Conservation (phyloP, 75 land plant species). For the Larix kaempferi region DNA sequence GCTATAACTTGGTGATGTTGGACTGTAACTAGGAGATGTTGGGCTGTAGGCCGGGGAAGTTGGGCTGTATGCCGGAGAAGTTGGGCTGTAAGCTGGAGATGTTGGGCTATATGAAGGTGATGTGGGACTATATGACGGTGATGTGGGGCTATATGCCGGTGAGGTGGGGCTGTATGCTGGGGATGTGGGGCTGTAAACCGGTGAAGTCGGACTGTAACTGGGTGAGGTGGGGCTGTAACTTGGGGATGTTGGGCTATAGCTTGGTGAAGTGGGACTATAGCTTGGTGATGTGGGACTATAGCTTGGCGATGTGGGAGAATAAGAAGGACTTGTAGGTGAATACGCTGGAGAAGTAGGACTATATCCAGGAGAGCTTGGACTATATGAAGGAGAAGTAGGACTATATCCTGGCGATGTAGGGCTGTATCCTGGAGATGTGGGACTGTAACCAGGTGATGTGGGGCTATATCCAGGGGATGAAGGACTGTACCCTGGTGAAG, state of each 20-base stretch:
- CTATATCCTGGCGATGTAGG: conserved; percentile 90
- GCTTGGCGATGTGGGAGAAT: conserved; percentile 37
- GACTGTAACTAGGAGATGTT: conserved; percentile 61
- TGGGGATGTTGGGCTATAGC: conserved; percentile 29
- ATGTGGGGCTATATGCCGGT: conserved; percentile 32
- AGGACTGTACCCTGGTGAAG: conserved; percentile 38
- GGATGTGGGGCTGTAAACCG: conserved; percentile 28
- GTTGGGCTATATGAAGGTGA: conserved; percentile 62
- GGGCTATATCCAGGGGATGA: conserved; percentile 43
- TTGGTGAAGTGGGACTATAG: conserved; percentile 35
- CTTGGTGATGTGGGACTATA: conserved; percentile 49
- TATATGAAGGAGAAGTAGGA: conserved; percentile 27
- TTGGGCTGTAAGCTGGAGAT: conserved; percentile 65
- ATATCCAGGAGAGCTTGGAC: conserved; percentile 38
- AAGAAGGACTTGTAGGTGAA: conserved; percentile 50
- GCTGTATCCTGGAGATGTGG: conserved; percentile 61
- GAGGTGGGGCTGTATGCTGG: conserved; percentile 35
- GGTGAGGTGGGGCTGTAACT: conserved; percentile 40
- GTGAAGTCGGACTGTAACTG: conserved; percentile 33
- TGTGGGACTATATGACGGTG: conserved; percentile 32
- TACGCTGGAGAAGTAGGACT: conserved; percentile 61
- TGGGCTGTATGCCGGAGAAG: conserved; percentile 32
- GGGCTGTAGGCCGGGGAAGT: conserved; percentile 51
- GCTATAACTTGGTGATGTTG: conserved; percentile 36
- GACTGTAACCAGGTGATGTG: conserved; percentile 60